Conservation (phyloP, 73 alveolate species). For the Paramecium pentaurelia region DNA sequence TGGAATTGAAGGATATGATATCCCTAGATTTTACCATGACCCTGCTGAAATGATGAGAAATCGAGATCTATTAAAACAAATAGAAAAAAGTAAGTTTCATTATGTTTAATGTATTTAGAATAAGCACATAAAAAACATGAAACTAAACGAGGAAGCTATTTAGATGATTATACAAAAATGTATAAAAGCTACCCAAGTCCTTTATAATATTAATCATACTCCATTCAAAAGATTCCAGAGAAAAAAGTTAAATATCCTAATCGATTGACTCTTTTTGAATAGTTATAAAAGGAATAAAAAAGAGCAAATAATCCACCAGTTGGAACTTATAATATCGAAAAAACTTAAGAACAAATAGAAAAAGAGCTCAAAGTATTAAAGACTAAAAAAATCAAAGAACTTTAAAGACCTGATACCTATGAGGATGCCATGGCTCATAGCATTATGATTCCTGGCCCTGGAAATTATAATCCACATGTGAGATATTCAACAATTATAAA, state of each 20-base stretch:
- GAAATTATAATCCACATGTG: conserved; percentile 45
- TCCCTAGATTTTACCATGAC: conserved; percentile 26
- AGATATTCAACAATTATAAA: not conserved
- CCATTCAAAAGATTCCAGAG: not conserved
- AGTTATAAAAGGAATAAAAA: not conserved
- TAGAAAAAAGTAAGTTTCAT: conserved; percentile 34
- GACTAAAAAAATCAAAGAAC: not conserved
- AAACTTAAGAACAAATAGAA: not conserved
- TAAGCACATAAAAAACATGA: conserved; percentile 37
- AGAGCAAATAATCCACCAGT: not conserved
- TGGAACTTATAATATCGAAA: not conserved
- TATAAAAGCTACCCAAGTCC: not conserved
- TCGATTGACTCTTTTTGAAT: not conserved
- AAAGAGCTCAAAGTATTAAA: not conserved
- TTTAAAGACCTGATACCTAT: not conserved
- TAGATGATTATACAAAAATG: conserved; percentile 18
- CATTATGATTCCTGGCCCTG: conserved; percentile 40
- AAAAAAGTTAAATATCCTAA: not conserved
- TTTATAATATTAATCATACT: not conserved
- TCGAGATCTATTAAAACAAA: conserved; percentile 1
- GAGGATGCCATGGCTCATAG: not conserved
- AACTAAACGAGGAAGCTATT: conserved; percentile 35
- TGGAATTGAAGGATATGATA: not conserved
- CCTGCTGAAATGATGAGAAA: conserved; percentile 40
- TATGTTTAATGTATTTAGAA: not conserved